Evolutionary conservation across 352 stramenopile genomes (phyloP).

Genomic region (Phytophthora ramorum): DNA sequence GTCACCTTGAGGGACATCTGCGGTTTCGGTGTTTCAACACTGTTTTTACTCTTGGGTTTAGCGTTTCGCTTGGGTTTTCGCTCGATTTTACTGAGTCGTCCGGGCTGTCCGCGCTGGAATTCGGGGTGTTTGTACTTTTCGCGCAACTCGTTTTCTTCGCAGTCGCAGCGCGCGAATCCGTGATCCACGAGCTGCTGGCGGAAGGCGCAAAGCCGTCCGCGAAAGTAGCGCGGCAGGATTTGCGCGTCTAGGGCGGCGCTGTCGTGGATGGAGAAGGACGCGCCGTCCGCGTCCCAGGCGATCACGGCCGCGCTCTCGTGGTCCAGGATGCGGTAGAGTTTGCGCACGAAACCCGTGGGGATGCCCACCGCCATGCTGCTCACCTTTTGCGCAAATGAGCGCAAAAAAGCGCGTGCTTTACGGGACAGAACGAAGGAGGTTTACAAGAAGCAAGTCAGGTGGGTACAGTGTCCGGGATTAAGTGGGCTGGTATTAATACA

Average conservation of each 20-base stretch:
- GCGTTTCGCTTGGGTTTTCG: constrained; percentile 48
- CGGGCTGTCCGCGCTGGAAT: constrained; percentile 62
- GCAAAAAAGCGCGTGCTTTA: background rate
- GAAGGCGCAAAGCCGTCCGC: constrained; percentile 71
- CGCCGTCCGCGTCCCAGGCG: constrained; percentile 55
- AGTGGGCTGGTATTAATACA: background rate
- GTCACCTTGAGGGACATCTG: constrained; percentile 54
- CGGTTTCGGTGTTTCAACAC: constrained; percentile 2
- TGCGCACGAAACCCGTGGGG: constrained; percentile 80
- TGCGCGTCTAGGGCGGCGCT: constrained; percentile 58
- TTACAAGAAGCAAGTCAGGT: background rate
- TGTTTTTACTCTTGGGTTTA: constrained; percentile 15
- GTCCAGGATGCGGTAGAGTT: constrained; percentile 85
- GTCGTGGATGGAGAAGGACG: constrained; percentile 80
- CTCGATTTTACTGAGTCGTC: constrained; percentile 63
- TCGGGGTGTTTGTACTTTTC: constrained; percentile 65
- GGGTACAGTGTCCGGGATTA: constrained; percentile 1
- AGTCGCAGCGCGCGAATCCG: constrained; percentile 68
- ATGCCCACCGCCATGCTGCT: constrained; percentile 53
- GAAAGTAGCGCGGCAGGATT: constrained; percentile 75
- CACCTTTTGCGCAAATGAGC: too few relatives aligned
- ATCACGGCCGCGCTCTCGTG: constrained; percentile 71
- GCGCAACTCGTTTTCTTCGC: constrained; percentile 57
- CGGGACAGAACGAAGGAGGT: background rate
- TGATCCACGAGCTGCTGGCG: constrained; percentile 82